These are phyloP conservation scores for Immersiporthe knoxdaviesiana DNA, from an alignment of 2,329 filamentous ascomycete species.

Conservation along the genomic window DNA sequence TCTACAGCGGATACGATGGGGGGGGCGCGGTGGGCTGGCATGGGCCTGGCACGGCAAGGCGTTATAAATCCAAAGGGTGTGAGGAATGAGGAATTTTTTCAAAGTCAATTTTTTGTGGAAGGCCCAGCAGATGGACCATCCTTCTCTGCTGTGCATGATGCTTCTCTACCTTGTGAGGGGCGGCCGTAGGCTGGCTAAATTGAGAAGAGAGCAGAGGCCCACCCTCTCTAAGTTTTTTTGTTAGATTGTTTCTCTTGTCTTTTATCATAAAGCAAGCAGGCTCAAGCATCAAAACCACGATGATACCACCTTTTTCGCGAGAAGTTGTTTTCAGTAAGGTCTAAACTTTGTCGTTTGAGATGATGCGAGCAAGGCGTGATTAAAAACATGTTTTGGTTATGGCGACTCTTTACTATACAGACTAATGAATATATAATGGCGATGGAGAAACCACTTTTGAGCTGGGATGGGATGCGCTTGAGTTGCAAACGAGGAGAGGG, in stretches of 20 bases:
- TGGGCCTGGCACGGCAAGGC: background rate
- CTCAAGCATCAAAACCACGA: conserved; percentile 9
- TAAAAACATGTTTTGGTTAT: conserved; percentile 3
- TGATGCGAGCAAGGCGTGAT: background rate
- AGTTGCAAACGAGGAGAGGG: too few relatives aligned
- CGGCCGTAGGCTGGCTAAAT: background rate
- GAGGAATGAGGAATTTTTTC: background rate
- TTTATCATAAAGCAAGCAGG: conserved; percentile 12
- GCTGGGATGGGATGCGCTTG: background rate
- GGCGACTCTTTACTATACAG: conserved; percentile 4
- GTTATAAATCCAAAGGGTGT: background rate
- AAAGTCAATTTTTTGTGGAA: background rate
- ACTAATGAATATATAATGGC: conserved; percentile 11
- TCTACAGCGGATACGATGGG: background rate
- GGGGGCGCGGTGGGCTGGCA: background rate
- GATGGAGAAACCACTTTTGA: background rate
- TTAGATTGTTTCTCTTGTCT: background rate
- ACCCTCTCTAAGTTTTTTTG: background rate
- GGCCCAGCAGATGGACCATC: background rate
- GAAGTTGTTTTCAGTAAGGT: background rate
- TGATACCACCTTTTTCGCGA: conserved; percentile 8
- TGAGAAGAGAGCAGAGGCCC: background rate
- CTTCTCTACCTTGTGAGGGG: background rate
- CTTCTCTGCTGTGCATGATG: background rate
- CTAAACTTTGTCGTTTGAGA: background rate